Percentiles rank a stretch among this genome's conserved stretches.
Evolutionary conservation across 139 green algal species (phyloP).

Genomic region (Coelastrella sp.): DNA sequence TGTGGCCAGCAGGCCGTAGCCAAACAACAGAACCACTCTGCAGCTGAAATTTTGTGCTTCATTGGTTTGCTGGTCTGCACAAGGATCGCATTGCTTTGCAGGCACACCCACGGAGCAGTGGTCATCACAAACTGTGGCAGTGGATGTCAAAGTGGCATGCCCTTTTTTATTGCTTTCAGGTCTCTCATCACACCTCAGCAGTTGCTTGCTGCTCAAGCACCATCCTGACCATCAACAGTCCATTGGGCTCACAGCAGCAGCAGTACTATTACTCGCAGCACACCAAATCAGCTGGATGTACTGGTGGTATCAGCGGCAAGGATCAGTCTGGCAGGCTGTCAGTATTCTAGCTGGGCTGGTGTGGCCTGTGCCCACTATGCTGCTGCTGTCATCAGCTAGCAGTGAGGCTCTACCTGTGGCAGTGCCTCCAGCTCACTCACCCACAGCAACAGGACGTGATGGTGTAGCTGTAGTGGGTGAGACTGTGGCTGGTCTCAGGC

Average conservation of each 20-base stretch:
- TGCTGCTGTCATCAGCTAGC: neutral
- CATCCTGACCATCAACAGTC: neutral
- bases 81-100: no score
- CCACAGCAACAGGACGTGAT: neutral
- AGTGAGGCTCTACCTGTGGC: neutral
- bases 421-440: neutral
- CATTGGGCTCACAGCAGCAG: neutral
- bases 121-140: no score
- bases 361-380: neutral
- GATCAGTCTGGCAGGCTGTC: neutral
- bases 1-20: no score
- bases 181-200: neutral
- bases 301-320: neutral
- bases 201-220: neutral
- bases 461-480: neutral
- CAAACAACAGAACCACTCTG: no score
- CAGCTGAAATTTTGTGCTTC: no score
- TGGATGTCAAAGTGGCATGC: no score
- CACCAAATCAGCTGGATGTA: neutral
- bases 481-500: neutral
- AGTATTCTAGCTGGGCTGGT: neutral
- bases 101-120: no score
- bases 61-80: no score
- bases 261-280: neutral
- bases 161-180: neutral